Conservation (phyloP, 1,284 basidiomycete species). For the Apiotrichum akiyoshidainum region DNA sequence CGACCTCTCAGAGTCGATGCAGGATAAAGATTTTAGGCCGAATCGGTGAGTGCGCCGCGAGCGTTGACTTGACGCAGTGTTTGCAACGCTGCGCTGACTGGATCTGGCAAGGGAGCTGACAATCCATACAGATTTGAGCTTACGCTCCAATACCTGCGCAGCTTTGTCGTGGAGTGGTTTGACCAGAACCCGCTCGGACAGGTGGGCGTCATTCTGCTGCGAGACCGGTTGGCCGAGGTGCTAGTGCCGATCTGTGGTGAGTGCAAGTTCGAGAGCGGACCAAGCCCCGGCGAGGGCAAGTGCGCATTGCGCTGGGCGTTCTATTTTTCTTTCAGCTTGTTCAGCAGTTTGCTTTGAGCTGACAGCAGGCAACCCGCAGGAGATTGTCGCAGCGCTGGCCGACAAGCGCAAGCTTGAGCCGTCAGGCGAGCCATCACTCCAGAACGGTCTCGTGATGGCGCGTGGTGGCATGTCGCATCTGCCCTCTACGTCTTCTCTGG, state of each 20-base stretch:
- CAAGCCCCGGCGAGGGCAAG: no score
- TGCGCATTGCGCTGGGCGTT: no score
- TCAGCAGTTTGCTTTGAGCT: no score
- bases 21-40: conserved; percentile 91
- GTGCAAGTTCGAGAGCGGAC: conserved; percentile 20
- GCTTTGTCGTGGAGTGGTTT: conserved; percentile 95
- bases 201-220: conserved; percentile 86
- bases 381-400: conserved; percentile 77
- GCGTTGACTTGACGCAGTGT: not conserved
- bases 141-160: conserved; percentile 79
- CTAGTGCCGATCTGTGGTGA: conserved; percentile 83
- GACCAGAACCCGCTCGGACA: conserved; percentile 99
- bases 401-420: conserved; percentile 88
- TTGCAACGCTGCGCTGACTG: no score
- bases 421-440: conserved; percentile 85
- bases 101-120: no score
- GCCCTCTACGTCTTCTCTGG: conserved; percentile 89
- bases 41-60: conserved; percentile 63
- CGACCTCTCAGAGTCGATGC: conserved; percentile 87
- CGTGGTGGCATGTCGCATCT: conserved; percentile 88
- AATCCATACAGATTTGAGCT: conserved; percentile 63
- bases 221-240: conserved; percentile 80
- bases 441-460: conserved; percentile 96
- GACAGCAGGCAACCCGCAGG: conserved; percentile 80
- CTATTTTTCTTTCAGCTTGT: no score